Base-by-base conservation (phyloP, 257 asterid species). In the Solanum chiquidenum region DNA sequence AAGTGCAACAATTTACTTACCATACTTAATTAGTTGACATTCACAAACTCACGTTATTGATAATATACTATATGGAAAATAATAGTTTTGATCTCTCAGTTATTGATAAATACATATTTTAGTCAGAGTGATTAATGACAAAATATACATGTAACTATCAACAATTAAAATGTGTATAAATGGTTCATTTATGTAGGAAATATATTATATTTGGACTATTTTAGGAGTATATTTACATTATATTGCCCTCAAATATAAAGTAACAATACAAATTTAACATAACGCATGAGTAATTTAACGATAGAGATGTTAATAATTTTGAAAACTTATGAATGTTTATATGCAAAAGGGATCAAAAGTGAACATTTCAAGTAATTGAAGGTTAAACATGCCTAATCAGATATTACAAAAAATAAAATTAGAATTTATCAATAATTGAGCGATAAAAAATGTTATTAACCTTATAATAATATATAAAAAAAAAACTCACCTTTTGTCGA, bases 401-500 rank as follows among this genome's bases (percentile, higher is more conserved):
- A 69, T 69, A 29, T 69, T 8, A 4, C 5, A 69, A 4, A 6
- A 1, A 29, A 1, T 29, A 69, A 69, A 69, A 14, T 72, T 33
- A 69, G 35, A 72, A 72, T 8, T 16, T 72, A 72, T 31, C 12
- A 33, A 71, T 7, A 71, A 16, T 12, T 14, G 40, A 71, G 14
- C 7, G 7, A 33, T 33, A 2, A 8, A 72, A 72, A 33, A 10
- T 44, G 6, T 29, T 29, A 10, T 29, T 69, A 29, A 69, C 38
- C 75, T 7, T 29, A 69, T 69, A 69, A 6, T 66, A 12, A 27
- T 6, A 13, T 42, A 62, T 40, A 3, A n/a, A 5, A 10, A 10
- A 14, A 75, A 11, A 38, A 55, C 34, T 27, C 72, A 92, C 93
- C 95, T 91, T 85, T 91, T 93, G 49, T 93, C 96, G 18, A 92